phyloP scores from a whole-genome alignment of 345 rosid genomes.

The Salix suchowensis region DNA sequence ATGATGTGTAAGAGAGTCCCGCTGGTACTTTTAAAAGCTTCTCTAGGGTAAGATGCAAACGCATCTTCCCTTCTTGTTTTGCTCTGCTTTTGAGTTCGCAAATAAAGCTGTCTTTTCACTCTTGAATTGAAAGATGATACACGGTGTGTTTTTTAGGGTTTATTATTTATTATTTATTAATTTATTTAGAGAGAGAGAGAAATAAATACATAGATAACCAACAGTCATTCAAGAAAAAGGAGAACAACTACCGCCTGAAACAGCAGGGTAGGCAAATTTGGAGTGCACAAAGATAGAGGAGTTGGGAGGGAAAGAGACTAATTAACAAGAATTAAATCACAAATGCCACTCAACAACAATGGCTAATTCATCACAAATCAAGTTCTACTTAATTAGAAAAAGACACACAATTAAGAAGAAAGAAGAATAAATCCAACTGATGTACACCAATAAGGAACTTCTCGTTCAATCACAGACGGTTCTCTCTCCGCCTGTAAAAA shows the following conservation, averaged over 20 bases:
- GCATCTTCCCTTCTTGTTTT: neutral
- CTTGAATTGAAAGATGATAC: too few species aligned
- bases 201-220: too few species aligned
- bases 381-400: neutral
- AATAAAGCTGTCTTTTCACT: neutral
- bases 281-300: too few species aligned
- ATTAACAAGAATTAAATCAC: neutral
- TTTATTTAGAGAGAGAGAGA: too few species aligned
- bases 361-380: slow-evolving; percentile 1
- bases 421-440: neutral
- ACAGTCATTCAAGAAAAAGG: neutral
- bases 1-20: too few species aligned
- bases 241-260: too few species aligned
- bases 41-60: too few species aligned
- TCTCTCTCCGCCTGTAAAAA: neutral
- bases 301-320: neutral
- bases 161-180: neutral
- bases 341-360: neutral
- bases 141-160: neutral
- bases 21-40: too few species aligned
- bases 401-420: neutral
- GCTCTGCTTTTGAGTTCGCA: neutral
- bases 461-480: slow-evolving; percentile 10
- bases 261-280: neutral
- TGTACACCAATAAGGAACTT: neutral